These are phyloP conservation scores for Cocos nucifera DNA, from an alignment of 176 grass and related monocot species.

Conservation along the genomic window DNA sequence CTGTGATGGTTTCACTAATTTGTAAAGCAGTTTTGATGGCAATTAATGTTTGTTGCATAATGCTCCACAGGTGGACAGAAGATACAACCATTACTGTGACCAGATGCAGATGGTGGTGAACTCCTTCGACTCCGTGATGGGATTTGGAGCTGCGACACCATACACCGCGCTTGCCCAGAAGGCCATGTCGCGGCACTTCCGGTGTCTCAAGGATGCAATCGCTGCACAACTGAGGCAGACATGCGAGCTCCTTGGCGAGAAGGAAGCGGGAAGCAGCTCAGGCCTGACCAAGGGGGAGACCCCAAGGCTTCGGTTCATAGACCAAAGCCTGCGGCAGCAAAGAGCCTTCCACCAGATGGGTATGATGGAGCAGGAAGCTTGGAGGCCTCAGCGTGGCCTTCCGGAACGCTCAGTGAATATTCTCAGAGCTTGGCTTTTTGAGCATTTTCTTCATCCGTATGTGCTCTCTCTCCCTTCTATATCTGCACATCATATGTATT, in stretches of 20 bases:
- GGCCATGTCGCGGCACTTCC: slow-evolving; percentile 99
- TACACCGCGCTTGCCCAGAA: slow-evolving; percentile 98
- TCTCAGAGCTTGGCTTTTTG: slow-evolving; percentile 87
- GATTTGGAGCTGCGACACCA: slow-evolving; percentile 80
- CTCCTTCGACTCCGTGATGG: slow-evolving; percentile 99
- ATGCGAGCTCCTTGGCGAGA: slow-evolving; percentile 82
- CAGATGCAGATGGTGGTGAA: slow-evolving; percentile 99
- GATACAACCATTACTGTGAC: slow-evolving; percentile 99
- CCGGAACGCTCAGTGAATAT: slow-evolving; percentile 87
- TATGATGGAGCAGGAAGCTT: slow-evolving; percentile 98
- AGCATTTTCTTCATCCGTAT: slow-evolving; percentile 99
- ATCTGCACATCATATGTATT: no score
- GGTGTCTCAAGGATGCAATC: slow-evolving; percentile 93
- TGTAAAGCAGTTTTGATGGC: no score
- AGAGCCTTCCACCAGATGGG: slow-evolving; percentile 99
- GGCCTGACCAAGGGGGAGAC: slow-evolving; percentile 95
- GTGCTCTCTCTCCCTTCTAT: slow-evolving; percentile 1
- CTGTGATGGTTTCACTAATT: no score
- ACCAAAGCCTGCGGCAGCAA: slow-evolving; percentile 89
- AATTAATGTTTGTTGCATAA: slow-evolving; percentile 1
- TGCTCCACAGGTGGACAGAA: slow-evolving; percentile 65
- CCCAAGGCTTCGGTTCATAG: slow-evolving; percentile 71
- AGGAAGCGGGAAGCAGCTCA: slow-evolving; percentile 64
- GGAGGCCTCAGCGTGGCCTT: slow-evolving; percentile 90
- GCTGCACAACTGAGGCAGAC: slow-evolving; percentile 50